These are phyloP conservation scores for Rhexocercosporidium sp. DNA, from an alignment of 2,329 filamentous ascomycete species.

Conservation along the genomic window DNA sequence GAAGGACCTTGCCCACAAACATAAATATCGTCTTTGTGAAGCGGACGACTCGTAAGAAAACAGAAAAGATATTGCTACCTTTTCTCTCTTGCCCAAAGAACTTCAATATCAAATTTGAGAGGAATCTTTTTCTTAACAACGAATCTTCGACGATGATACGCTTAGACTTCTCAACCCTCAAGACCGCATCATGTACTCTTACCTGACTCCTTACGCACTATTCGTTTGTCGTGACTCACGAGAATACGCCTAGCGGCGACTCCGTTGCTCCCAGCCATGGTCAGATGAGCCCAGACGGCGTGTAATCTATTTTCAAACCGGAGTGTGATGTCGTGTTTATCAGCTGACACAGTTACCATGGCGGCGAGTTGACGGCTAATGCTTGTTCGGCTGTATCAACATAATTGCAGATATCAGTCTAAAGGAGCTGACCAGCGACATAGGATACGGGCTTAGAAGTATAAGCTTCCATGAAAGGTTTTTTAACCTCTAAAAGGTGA, in stretches of 20 bases:
- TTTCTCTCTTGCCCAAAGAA: too few relatives aligned
- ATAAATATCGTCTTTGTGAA: too few relatives aligned
- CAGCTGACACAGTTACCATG: neutral
- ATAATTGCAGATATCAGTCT: slow-evolving; percentile 6
- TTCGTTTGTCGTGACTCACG: neutral
- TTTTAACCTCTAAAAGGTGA: neutral
- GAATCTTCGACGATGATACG: slow-evolving; percentile 14
- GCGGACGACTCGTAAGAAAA: too few relatives aligned
- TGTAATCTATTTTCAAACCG: neutral
- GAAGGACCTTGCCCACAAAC: too few relatives aligned
- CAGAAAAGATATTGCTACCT: too few relatives aligned
- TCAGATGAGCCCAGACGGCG: neutral
- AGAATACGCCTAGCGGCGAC: neutral
- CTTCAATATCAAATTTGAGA: too few relatives aligned
- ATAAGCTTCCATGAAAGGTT: neutral
- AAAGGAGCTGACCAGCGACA: neutral
- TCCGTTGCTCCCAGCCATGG: neutral
- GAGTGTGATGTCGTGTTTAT: neutral
- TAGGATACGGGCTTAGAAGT: slow-evolving; percentile 4
- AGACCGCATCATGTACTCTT: neutral
- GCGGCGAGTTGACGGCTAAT: neutral
- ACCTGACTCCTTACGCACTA: neutral
- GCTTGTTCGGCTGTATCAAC: slow-evolving; percentile 11
- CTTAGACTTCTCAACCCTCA: slow-evolving; percentile 5
- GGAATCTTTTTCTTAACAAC: slow-evolving; percentile 9